Base-by-base conservation (phyloP, 805 yeast species). In the Candida maris region DNA sequence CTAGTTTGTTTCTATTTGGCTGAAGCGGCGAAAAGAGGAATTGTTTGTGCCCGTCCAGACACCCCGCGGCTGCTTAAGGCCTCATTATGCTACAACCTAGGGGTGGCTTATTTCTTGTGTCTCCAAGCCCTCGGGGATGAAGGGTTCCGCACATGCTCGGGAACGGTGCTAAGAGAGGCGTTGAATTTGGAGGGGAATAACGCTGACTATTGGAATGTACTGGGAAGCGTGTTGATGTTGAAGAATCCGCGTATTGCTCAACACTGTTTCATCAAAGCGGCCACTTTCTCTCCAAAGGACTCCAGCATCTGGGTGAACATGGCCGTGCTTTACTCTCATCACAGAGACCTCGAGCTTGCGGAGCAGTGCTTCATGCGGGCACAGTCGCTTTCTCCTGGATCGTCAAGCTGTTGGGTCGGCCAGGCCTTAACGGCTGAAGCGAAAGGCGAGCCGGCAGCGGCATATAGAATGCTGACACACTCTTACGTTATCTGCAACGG, bases 221-320 rank as follows among this genome's bases (percentile, higher is more conserved):
- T 91, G 19, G 98, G 97, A 10, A 72, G 82, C 38, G 83, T 88
- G 0, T 75, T 86, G 6, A 70, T 80, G 37, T 62, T 76, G 3
- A 59, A 68, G 4, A 83, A 78, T 45, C 80, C 91, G 0, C 71
- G 74, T 32, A 83, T 86, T 5, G 69, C 97, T 0, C 99, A 93
- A 60, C 99, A 93, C 62, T 87, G 96, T 57, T 86, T 85, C 50
- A 84, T 93, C 49, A 82, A 85, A 44, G 89, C 97, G 1, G 62
- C 80, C 2, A 70, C 85, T 0, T 60, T 88, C 26, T 81, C 85
- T 32, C 75, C 84, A 5, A 75, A 76, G 35, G 85, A 84, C 38
- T 74, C 81, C 3, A 63, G 64, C 13, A 72, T 80, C 4, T 93
- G 97, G 96, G 71, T 80, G 12, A 85, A 86, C 48, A 64, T 93